These are phyloP conservation scores for Epithemia pelagica DNA, from an alignment of 108 stramenopile species.

Conservation along the genomic window DNA sequence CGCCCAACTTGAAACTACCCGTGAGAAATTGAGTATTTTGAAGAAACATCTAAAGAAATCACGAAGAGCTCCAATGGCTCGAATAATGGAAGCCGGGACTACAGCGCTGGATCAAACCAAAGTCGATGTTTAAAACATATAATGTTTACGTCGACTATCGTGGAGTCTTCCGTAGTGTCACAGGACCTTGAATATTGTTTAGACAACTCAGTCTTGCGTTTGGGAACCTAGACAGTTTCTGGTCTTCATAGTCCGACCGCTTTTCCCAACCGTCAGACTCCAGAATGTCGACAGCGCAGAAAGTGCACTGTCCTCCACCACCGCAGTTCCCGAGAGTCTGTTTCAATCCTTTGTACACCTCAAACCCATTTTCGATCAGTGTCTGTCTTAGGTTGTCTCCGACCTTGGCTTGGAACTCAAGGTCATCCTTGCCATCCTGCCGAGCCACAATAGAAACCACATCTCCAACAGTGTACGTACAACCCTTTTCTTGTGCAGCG, in stretches of 20 bases:
- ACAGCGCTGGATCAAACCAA: neutral
- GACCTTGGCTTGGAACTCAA: constrained; percentile 48
- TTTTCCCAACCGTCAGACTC: constrained; percentile 57
- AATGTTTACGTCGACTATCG: constrained; percentile 6
- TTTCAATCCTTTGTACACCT: constrained; percentile 73
- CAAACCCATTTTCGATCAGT: constrained; percentile 57
- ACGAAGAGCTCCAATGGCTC: neutral
- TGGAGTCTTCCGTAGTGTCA: constrained; percentile 40
- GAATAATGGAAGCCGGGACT: neutral
- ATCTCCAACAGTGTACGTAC: constrained; percentile 43
- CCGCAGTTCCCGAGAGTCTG: constrained; percentile 76
- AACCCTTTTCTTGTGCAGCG: constrained; percentile 6
- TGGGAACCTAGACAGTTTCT: constrained; percentile 42
- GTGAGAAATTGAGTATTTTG: constrained; percentile 13
- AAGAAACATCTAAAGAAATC: constrained; percentile 17
- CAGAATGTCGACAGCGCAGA: constrained; percentile 65
- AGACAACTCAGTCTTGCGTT: constrained; percentile 54
- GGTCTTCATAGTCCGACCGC: constrained; percentile 63
- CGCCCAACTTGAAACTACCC: constrained; percentile 15
- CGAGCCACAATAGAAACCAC: constrained; percentile 51
- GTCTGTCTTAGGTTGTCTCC: constrained; percentile 73
- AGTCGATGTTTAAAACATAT: constrained; percentile 1
- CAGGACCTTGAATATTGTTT: constrained; percentile 78
- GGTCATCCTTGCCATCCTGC: constrained; percentile 45
- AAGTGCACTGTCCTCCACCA: constrained; percentile 68